A percentile compares a stretch with the other conserved stretches of the same genome.
Evolutionary conservation across 1,139 yeast genomes (phyloP).

Genomic region (Arxiozyma slooffiae): DNA sequence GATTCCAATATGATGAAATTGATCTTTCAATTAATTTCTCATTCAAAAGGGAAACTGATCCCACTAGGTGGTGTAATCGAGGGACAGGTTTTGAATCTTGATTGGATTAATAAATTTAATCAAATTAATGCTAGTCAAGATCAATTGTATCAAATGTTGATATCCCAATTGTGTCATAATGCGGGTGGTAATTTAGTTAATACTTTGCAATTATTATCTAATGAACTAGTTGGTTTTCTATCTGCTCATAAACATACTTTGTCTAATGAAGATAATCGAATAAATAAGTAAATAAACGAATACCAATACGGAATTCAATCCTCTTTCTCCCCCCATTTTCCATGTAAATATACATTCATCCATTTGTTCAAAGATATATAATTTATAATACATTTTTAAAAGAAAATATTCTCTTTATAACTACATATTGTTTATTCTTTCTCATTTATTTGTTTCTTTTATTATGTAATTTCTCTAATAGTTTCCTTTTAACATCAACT

Average conservation of each 20-base stretch:
- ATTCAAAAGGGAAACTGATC: constrained; percentile 54
- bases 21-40: constrained; percentile 51
- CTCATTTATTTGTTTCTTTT: neutral
- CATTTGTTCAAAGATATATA: too few species aligned
- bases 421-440: too few species aligned
- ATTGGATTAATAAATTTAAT: constrained; percentile 54
- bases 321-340: too few species aligned
- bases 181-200: constrained; percentile 86
- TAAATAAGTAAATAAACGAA: neutral
- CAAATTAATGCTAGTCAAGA: constrained; percentile 32
- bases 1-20: constrained; percentile 61
- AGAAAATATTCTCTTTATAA: constrained; percentile 4
- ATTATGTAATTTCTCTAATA: constrained; percentile 8
- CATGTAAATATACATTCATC: neutral
- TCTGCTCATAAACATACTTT: neutral
- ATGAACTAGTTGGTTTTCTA: constrained; percentile 33
- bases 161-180: constrained; percentile 31
- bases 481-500: constrained; percentile 13
- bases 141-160: neutral
- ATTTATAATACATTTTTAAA: too few species aligned
- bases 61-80: constrained; percentile 81
- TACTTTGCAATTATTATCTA: constrained; percentile 63
- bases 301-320: neutral
- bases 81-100: constrained; percentile 43
- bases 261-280: neutral